Conservation (phyloP, 139 green algal genomes). For the Picochlorum sp. region DNA sequence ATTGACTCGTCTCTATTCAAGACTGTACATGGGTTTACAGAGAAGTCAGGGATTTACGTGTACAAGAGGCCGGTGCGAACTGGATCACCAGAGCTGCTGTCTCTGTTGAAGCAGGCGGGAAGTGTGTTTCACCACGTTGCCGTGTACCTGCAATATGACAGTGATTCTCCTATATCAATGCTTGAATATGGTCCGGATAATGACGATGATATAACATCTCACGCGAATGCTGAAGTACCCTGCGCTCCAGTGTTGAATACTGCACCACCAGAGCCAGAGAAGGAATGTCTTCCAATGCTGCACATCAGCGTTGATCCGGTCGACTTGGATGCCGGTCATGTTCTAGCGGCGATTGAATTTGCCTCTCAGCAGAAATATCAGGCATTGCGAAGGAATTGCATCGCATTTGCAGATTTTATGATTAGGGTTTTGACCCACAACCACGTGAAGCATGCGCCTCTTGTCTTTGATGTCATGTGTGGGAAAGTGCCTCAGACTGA, state of each 20-base stretch:
- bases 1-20: neutral
- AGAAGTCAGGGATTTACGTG: constrained; percentile 29
- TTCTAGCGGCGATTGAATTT: constrained; percentile 27
- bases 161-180: constrained; percentile 9
- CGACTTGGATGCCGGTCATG: constrained; percentile 8
- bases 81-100: neutral
- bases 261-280: constrained; percentile 3
- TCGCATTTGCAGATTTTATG: constrained; percentile 34
- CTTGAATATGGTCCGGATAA: constrained; percentile 36
- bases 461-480: constrained; percentile 30
- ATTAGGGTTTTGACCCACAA: constrained; percentile 32
- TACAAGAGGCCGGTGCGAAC: constrained; percentile 32
- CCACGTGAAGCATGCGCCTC: constrained; percentile 20
- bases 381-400: constrained; percentile 37
- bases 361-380: constrained; percentile 27
- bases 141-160: constrained; percentile 27
- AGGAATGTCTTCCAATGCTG: constrained; percentile 29
- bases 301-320: constrained; percentile 13
- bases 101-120: constrained; percentile 24
- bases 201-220: constrained; percentile 30
- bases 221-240: constrained; percentile 12
- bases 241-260: constrained; percentile 14
- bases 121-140: constrained; percentile 36
- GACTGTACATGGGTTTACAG: constrained; percentile 6
- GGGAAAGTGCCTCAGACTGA: constrained; percentile 29